Percentiles rank a stretch among this genome's conserved stretches.
Conservation (phyloP, 2,329 filamentous ascomycete species). For the Amphichorda felina region DNA sequence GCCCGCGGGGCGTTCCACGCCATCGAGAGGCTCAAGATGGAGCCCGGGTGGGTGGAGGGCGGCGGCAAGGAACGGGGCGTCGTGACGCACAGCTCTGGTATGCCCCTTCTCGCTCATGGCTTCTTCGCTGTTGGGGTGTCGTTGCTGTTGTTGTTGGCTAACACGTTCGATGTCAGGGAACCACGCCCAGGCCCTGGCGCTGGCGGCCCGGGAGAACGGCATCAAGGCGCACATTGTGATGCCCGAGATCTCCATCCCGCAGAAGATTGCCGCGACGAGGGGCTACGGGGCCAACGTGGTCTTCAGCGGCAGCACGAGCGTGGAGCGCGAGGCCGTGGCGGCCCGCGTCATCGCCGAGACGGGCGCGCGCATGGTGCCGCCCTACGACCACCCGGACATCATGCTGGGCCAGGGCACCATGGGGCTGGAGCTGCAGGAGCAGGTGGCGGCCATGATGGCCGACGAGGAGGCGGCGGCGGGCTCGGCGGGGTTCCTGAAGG, state of each 20-base stretch:
- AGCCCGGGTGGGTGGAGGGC: slow-evolving; percentile 48
- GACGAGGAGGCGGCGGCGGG: slow-evolving; percentile 5
- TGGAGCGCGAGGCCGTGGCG: slow-evolving; percentile 71
- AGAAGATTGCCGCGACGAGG: slow-evolving; percentile 74
- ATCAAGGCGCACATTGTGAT: slow-evolving; percentile 86
- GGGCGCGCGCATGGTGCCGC: slow-evolving; percentile 69
- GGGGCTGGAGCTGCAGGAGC: slow-evolving; percentile 68
- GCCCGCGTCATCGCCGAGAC: slow-evolving; percentile 57
- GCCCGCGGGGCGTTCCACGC: slow-evolving; percentile 84
- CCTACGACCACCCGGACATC: slow-evolving; percentile 87
- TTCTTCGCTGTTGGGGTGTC: not conserved
- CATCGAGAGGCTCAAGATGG: slow-evolving; percentile 52
- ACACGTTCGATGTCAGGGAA: too few relatives aligned
- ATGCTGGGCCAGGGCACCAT: slow-evolving; percentile 89
- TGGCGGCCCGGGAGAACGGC: slow-evolving; percentile 62
- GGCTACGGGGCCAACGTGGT: slow-evolving; percentile 67
- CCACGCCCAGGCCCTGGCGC: slow-evolving; percentile 83
- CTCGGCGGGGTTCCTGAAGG: not conserved
- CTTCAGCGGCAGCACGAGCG: slow-evolving; percentile 70
- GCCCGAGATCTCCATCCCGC: slow-evolving; percentile 73
- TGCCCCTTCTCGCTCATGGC: slow-evolving; percentile 5
- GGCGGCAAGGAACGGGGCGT: slow-evolving; percentile 57
- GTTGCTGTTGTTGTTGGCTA: not conserved
- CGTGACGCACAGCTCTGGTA: slow-evolving; percentile 82
- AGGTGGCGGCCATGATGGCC: slow-evolving; percentile 46